These are phyloP conservation scores for Lolium perenne DNA, from an alignment of 176 grass and related monocot genomes.

Conservation along the genomic window DNA sequence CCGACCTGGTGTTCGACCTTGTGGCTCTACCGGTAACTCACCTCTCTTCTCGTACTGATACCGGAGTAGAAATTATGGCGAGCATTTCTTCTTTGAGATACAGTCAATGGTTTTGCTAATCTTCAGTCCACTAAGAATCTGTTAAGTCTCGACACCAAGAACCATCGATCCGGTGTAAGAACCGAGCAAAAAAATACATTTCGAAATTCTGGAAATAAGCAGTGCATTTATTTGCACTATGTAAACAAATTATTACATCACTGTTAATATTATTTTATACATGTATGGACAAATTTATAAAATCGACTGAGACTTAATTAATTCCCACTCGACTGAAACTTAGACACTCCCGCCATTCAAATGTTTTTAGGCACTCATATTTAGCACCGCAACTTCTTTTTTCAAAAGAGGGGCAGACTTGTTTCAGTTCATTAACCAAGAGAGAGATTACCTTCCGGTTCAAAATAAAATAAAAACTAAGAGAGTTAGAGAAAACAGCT, in stretches of 20 bases:
- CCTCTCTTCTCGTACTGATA: not conserved
- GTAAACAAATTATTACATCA: not conserved
- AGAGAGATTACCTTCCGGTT: too few species aligned
- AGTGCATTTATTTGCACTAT: not conserved
- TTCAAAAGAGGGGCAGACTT: too few species aligned
- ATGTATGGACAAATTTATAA: not conserved
- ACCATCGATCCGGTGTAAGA: too few species aligned
- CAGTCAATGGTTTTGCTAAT: not conserved
- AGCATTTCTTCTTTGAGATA: not conserved
- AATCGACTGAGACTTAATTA: not conserved
- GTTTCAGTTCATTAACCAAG: too few species aligned
- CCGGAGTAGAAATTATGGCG: not conserved
- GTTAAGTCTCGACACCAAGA: too few species aligned
- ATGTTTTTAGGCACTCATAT: not conserved
- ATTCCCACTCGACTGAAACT: not conserved
- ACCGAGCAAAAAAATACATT: not conserved
- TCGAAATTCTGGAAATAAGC: not conserved
- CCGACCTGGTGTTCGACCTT: constrained; percentile 80
- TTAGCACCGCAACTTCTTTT: not conserved
- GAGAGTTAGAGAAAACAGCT: too few species aligned
- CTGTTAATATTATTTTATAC: not conserved
- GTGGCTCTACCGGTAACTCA: constrained; percentile 79
- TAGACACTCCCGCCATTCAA: not conserved
- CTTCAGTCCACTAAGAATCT: not conserved
- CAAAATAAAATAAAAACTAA: too few species aligned